Evolutionary conservation across 768 basidiomycete genomes (phyloP), one percentile per base, ranked within the genome.

Genomic region (Boletus rubescentipes): DNA sequence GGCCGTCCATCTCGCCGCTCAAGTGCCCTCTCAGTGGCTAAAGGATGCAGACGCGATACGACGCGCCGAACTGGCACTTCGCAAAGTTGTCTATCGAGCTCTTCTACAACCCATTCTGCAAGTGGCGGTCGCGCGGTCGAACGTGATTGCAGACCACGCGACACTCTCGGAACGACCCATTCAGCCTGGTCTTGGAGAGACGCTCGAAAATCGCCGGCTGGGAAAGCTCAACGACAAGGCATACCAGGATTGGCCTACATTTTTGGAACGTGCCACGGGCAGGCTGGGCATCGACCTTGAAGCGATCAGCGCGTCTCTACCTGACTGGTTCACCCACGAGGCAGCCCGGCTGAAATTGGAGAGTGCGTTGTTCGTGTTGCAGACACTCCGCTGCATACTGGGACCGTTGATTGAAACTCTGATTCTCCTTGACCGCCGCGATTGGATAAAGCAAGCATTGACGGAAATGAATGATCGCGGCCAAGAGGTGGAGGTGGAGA

Each of bases 21-120:
- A 91, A 60, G 75, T 84, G 2, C 89, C 89, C 0, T 67, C 75
- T 12, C 75, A 81, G 44, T 91, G 89, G 89, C 63, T 77, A 12
- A 72, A 70, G 35, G 68, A 70, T 9, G 64, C 70, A 35, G 64
- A 55, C 12, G 59, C 74, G 10, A 55, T 61, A 26, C 65, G 67
- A 3, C 64, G 70, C 3, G 76, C 81, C 29, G 64, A 71, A n/a
- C 72, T 86, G 2, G 78, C 86, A 3, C 68, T 85, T 41, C 78
- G 82, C 18, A 91, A 91, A 64, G 80, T 89, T 42, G 80, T 82
- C 11, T 91, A 86, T 79, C 78, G 89, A 11, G 88, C 87, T 0
- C 72, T 89, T 30, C 70, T 90, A 1, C 79, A 75, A 18, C 67
- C 67, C 46, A 26, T 64, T 58, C 34, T 63, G 67, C 58, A 59